Evolutionary conservation across 495 filamentous ascomycete genomes (phyloP).

Genomic region (Cetradonia linearis): DNA sequence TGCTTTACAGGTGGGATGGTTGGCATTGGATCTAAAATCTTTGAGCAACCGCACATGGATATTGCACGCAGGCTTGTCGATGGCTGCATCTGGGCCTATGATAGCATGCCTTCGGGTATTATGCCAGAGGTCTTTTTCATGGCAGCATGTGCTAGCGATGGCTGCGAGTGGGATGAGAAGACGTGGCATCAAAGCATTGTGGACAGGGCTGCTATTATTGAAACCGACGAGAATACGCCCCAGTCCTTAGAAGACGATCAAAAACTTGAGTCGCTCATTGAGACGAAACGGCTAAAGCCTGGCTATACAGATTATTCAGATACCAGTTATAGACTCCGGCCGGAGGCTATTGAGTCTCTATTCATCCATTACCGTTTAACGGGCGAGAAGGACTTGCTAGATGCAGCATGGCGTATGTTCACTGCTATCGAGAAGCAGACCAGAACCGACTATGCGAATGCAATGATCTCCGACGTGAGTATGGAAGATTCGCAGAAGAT

Average conservation of each 20-base stretch:
- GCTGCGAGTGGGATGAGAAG: conserved; percentile 47
- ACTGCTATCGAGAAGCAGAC: conserved; percentile 50
- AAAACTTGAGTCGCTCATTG: conserved; percentile 31
- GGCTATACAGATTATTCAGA: conserved; percentile 53
- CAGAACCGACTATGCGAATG: conserved; percentile 46
- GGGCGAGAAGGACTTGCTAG: conserved; percentile 51
- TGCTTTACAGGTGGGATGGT: conserved; percentile 56
- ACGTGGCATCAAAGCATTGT: conserved; percentile 38
- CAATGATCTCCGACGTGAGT: conserved; percentile 50
- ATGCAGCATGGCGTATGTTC: conserved; percentile 73
- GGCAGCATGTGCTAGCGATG: conserved; percentile 37
- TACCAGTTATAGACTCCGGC: conserved; percentile 53
- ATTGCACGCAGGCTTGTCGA: conserved; percentile 46
- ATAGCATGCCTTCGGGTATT: conserved; percentile 45
- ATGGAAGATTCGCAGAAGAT: conserved; percentile 27
- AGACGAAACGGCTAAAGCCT: conserved; percentile 40
- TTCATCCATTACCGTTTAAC: conserved; percentile 71
- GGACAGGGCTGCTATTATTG: conserved; percentile 11
- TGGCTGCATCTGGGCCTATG: conserved; percentile 52
- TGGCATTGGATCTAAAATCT: conserved; percentile 48
- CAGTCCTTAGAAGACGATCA: conserved; percentile 17
- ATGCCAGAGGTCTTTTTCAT: conserved; percentile 52
- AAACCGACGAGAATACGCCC: neutral
- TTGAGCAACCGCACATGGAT: conserved; percentile 46
- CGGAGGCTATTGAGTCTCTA: conserved; percentile 62